Evolutionary conservation across 805 yeast genomes (phyloP), one percentile per base, ranked within the genome.

Genomic region (Kluyveromyces wickerhamii): DNA sequence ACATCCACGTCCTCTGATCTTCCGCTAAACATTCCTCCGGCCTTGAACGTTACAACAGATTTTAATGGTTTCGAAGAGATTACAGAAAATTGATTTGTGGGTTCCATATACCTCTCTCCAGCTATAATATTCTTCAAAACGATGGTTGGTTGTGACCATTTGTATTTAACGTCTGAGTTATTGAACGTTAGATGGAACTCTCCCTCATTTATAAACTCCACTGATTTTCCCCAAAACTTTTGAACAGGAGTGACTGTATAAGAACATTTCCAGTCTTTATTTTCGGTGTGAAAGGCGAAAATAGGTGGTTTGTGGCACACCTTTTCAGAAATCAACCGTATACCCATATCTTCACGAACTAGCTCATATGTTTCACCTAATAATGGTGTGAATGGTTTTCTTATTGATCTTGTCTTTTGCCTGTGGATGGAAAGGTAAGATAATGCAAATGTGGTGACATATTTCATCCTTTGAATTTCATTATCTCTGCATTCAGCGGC

Each of bases 311-410:
- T 73, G 50, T 92, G 98, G 20, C 74, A 59, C 13, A 92, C 94
- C 52, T 92, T 92, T 54, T 92, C 98, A 12, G 85, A 68, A 4
- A 92, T 45, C 27, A 83, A 56, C 45, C 97, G 63, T 44, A 79
- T 69, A 0, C 88, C 88, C 33, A 71, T 59, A 49, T 85, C 95
- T 41, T 86, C 95, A 26, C 95, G 70, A 2, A 86, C 92, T 27
- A 85, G 65, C 58, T 92, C 98, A 57, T 60, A 92, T 0, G 96
- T 88, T 55, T 92, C 98, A 14, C 97, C 96, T 13, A 92, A 63
- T 34, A 92, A 65, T 7, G 98, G 97, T 53, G 87, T 92, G 61
- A 92, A 92, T 1, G 98, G 97, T 52, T 92, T 92, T 43, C 98
- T 70, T 25, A 72, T 56, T 35, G 79, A 77, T 47, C 98, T 70